phyloP scores from a whole-genome alignment of 805 yeast species.

The Metschnikowia anglica region DNA sequence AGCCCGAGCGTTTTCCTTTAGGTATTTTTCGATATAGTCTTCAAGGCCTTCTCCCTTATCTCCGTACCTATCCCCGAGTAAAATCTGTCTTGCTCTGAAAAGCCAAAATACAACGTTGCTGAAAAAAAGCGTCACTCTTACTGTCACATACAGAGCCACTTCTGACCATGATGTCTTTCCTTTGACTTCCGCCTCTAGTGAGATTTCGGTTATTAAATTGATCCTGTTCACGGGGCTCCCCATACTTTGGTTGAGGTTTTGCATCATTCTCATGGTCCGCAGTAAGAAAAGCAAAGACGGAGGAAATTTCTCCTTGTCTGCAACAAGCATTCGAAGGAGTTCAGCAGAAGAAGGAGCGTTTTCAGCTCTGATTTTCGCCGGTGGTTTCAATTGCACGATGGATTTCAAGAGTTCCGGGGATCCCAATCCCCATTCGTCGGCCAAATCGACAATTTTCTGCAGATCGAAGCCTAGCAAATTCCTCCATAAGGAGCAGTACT shows the following conservation, averaged over 20 bases:
- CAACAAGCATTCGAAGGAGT: conserved; percentile 52
- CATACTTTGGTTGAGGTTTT: conserved; percentile 60
- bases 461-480: conserved; percentile 54
- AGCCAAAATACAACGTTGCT: conserved; percentile 35
- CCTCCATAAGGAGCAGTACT: conserved; percentile 66
- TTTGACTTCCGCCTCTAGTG: conserved; percentile 29
- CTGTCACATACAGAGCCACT: conserved; percentile 17
- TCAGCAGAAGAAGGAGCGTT: conserved; percentile 34
- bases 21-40: conserved; percentile 44
- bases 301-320: conserved; percentile 67
- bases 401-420: conserved; percentile 62
- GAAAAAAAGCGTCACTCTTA: conserved; percentile 26
- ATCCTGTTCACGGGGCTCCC: conserved; percentile 77
- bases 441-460: conserved; percentile 47
- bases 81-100: conserved; percentile 33
- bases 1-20: conserved; percentile 42
- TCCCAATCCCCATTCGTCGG: conserved; percentile 66
- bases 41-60: conserved; percentile 41
- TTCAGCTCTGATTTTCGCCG: conserved; percentile 28
- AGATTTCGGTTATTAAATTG: conserved; percentile 59
- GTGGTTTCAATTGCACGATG: conserved; percentile 50
- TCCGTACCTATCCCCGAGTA: conserved; percentile 34
- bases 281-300: conserved; percentile 62
- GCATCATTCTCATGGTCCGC: conserved; percentile 73
- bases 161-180: conserved; percentile 3